Base-by-base conservation (phyloP, 805 yeast species). In the Sungouiella thailandica region DNA sequence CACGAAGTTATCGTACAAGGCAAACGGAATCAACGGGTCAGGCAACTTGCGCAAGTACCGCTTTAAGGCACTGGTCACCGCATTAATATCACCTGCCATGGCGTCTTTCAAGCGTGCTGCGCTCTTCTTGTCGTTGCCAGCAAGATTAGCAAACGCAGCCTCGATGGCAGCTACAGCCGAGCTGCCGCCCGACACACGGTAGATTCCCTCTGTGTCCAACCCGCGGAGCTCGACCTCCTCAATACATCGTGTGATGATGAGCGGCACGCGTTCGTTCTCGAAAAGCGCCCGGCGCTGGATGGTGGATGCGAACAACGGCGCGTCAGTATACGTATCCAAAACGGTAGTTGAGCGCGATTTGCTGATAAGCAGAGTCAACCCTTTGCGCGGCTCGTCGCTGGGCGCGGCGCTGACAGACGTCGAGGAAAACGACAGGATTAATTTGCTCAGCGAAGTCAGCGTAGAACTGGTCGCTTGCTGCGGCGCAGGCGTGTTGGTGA, bases 101-200 rank as follows among this genome's bases (percentile, higher is more conserved):
- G 45, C 44, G 9, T 66, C 72, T 22, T 55, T 47, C 32, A 64
- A 46, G 37, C 49, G 55, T 12, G 44, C 40, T 46, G 60, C 37
- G 31, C 52, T 55, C 36, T 53, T 60, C 10, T 63, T 70, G 41
- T 60, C 69, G 26, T 46, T 49, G 7, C 55, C 37, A 3, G 56
- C 35, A 7, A 50, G 41, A n/a, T 54, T 58, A 3, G 59, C 54
- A 47, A 66, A 66, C 1, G 70, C 65, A 32, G 54, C 57, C 39
- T 65, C 71, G 29, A 66, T 61, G n/a, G 65, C 56, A 16, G 72
- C 76, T 35, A 80, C 72, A 31, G 83, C 81, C 7, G 86, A 72
- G 41, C 79, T 72, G 4, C 86, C 83, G 1, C 96, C 98, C 29
- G 94, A 82, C 45, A 89, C 81, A 45, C 98, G 70, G 62, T 93